These are phyloP conservation scores for Hyaloscypha variabilis DNA, from an alignment of 495 filamentous ascomycete genomes.

Conservation along the genomic window DNA sequence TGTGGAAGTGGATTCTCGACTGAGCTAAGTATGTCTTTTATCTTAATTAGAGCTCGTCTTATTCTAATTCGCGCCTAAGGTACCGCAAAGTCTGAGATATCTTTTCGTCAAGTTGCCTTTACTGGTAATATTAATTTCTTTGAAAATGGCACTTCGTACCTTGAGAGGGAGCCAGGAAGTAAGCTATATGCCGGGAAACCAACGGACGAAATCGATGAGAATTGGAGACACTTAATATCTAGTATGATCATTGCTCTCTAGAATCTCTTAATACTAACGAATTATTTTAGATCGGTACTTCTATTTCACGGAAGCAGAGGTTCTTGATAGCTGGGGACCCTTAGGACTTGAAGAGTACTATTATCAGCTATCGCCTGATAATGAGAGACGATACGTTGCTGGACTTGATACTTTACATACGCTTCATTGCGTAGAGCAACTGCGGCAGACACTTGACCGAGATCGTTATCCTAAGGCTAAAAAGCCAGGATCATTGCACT, in stretches of 20 bases:
- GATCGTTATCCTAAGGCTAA: conserved; percentile 3
- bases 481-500: conserved; percentile 11
- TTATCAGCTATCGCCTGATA: conserved; percentile 4
- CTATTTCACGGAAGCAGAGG: conserved; percentile 9
- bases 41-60: background rate
- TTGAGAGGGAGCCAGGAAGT: conserved; percentile 12
- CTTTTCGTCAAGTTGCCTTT: conserved; percentile 13
- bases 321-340: conserved; percentile 13
- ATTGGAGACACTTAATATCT: conserved; percentile 2
- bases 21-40: conserved; percentile 16
- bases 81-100: conserved; percentile 12
- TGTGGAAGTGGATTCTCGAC: conserved; percentile 7
- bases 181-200: conserved; percentile 13
- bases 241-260: conserved; percentile 9
- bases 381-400: conserved; percentile 10
- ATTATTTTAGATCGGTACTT: conserved; percentile 11
- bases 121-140: conserved; percentile 14
- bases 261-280: conserved; percentile 10
- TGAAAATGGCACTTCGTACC: conserved; percentile 13
- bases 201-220: conserved; percentile 15
- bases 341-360: conserved; percentile 14
- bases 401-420: conserved; percentile 15
- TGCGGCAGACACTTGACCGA: conserved; percentile 15
- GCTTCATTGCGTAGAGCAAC: conserved; percentile 11
- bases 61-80: conserved; percentile 14